Conservation (phyloP, 2,329 filamentous ascomycete species). For the Talaromyces sp. region DNA sequence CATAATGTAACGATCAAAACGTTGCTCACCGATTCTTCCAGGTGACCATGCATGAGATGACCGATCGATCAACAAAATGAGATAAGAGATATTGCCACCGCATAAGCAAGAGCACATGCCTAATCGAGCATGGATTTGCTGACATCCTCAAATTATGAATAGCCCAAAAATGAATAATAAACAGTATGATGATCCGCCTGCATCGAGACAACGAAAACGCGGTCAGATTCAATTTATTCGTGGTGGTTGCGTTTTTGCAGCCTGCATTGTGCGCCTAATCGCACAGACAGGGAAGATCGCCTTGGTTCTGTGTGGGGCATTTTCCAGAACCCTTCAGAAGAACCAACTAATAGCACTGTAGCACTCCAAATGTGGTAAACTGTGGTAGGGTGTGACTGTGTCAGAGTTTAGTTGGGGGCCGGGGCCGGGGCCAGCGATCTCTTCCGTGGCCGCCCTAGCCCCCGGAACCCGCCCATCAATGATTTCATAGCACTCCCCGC, state of each 20-base stretch:
- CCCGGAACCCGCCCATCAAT: constrained; percentile 10
- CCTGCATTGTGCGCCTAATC: not conserved
- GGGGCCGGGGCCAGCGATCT: not conserved
- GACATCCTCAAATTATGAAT: not conserved
- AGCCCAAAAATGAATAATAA: not conserved
- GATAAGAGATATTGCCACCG: not conserved
- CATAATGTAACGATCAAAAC: not conserved
- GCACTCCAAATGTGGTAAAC: not conserved
- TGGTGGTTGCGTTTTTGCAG: not conserved
- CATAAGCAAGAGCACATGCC: not conserved
- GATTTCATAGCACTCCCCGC: constrained; percentile 8
- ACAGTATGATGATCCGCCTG: not conserved
- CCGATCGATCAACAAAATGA: not conserved
- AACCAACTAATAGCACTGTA: not conserved
- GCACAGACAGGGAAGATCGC: not conserved
- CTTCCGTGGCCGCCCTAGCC: constrained; percentile 5
- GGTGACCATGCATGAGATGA: not conserved
- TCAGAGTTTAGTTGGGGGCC: not conserved
- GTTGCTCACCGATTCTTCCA: not conserved
- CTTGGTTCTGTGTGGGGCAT: not conserved
- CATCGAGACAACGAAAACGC: not conserved
- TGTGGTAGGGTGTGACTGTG: not conserved
- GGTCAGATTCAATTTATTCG: not conserved
- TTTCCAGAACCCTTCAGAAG: not conserved
- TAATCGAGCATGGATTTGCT: not conserved